Percentiles rank a stretch among this genome's conserved stretches.
Conservation (phyloP, 768 basidiomycete species). For the Mycena galericulata region DNA sequence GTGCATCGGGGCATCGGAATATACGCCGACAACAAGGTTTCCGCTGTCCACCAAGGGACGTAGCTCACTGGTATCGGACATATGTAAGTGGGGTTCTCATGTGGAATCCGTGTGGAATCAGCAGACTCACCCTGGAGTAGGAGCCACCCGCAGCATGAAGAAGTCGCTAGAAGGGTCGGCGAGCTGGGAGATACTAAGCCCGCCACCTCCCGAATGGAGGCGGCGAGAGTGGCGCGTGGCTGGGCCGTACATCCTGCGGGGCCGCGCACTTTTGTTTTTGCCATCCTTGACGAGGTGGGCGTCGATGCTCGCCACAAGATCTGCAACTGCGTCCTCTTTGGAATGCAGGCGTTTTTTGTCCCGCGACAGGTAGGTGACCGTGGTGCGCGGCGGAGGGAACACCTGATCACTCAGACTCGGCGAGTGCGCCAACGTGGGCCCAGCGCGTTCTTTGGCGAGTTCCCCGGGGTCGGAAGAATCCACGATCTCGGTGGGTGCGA, state of each 20-base stretch:
- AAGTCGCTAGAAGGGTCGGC: not conserved
- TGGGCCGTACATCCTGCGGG: not conserved
- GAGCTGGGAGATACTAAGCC: not conserved
- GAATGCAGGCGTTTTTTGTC: no score
- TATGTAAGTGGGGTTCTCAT: not conserved
- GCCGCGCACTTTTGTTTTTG: not conserved
- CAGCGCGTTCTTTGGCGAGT: no score
- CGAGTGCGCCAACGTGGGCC: no score
- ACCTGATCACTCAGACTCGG: no score
- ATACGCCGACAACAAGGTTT: not conserved
- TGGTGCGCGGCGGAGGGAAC: no score
- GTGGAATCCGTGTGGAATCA: no score
- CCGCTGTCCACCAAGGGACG: not conserved
- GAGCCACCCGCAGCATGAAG: not conserved
- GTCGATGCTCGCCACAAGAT: no score
- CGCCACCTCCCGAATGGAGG: not conserved
- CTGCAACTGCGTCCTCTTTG: no score
- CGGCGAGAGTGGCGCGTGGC: not conserved
- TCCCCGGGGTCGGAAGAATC: no score
- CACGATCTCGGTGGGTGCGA: no score
- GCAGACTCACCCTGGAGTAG: not conserved
- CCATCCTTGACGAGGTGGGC: not conserved
- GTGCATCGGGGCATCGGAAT: not conserved
- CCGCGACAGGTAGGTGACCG: no score
- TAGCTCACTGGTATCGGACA: not conserved